Conservation (phyloP, 345 rosid species). For the Angophora floribunda region DNA sequence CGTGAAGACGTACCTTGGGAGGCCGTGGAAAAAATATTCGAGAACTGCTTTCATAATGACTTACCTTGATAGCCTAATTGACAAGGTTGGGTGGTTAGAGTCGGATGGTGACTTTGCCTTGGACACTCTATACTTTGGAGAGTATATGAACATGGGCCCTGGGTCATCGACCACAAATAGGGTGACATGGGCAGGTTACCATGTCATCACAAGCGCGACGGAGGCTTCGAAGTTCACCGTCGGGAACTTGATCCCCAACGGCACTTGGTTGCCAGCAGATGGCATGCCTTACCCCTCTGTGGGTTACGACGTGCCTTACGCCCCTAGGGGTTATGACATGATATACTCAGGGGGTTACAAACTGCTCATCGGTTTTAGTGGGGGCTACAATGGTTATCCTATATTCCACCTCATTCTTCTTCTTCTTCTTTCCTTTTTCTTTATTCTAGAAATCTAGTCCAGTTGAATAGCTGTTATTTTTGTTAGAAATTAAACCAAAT, state of each 20-base stretch:
- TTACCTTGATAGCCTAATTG: conserved; percentile 37
- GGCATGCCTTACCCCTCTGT: conserved; percentile 36
- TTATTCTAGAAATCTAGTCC: not conserved
- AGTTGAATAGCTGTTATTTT: not conserved
- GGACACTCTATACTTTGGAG: conserved; percentile 38
- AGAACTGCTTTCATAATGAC: conserved; percentile 36
- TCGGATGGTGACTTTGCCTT: conserved; percentile 44
- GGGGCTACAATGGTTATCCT: not conserved
- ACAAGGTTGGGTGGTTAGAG: conserved; percentile 45
- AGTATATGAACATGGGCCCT: conserved; percentile 47
- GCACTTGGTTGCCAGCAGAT: conserved; percentile 35
- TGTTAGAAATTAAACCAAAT: too few relatives aligned
- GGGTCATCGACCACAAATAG: conserved; percentile 30
- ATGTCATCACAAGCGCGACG: conserved; percentile 21
- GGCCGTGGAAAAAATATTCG: conserved; percentile 54
- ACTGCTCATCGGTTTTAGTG: not conserved
- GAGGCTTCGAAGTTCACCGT: conserved; percentile 44
- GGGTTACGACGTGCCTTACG: not conserved
- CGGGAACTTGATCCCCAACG: conserved; percentile 35
- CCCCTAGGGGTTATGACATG: not conserved
- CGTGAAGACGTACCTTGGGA: conserved; percentile 40
- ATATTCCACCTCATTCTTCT: not conserved
- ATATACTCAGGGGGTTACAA: not conserved
- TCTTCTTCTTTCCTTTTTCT: not conserved
- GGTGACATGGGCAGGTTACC: conserved; percentile 44